These are phyloP conservation scores for Coniosporium apollinis DNA, from an alignment of 495 filamentous ascomycete species.

Conservation along the genomic window DNA sequence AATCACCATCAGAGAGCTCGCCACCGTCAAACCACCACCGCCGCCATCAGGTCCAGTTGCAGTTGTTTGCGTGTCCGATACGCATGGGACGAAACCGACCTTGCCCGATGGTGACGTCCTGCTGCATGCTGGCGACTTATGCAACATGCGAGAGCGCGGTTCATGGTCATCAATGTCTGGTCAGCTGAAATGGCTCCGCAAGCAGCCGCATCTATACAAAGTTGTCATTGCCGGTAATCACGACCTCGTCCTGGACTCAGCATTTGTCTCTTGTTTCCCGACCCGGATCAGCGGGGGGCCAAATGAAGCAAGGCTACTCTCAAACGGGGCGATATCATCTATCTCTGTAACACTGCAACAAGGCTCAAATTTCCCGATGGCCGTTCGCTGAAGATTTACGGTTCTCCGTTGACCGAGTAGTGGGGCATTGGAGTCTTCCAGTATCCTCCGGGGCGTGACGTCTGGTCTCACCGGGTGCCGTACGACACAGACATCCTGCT, in stretches of 20 bases:
- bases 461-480: constrained; percentile 11
- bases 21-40: no score
- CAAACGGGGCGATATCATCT: constrained; percentile 32
- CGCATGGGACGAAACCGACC: background rate
- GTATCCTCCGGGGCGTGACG: constrained; percentile 7
- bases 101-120: background rate
- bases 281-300: background rate
- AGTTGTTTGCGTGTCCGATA: background rate
- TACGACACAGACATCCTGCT: background rate
- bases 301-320: background rate
- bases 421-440: background rate
- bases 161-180: no score
- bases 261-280: constrained; percentile 9
- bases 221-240: constrained; percentile 67
- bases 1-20: no score
- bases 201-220: constrained; percentile 50
- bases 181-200: constrained; percentile 55
- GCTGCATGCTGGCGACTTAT: background rate
- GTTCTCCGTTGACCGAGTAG: constrained; percentile 25
- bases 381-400: constrained; percentile 36
- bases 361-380: constrained; percentile 34
- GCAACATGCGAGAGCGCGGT: no score
- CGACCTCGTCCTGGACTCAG: constrained; percentile 59
- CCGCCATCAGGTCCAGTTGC: no score
- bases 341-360: constrained; percentile 32